Evolutionary conservation across 345 rosid species (phyloP).

Genomic region (Lenwebbia sp.): DNA sequence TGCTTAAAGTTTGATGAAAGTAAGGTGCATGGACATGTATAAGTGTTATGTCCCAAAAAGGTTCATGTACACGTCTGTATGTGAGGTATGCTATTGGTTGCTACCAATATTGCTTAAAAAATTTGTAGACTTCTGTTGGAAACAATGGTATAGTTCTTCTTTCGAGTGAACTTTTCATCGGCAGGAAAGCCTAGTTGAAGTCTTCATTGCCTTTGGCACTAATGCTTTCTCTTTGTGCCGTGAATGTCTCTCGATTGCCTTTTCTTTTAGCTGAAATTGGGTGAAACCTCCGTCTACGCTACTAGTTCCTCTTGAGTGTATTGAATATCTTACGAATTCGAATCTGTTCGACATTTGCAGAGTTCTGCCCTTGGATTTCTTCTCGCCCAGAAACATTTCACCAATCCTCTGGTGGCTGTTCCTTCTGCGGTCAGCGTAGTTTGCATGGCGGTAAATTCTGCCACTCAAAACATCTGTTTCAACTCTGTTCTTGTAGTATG

Average conservation of each 20-base stretch:
- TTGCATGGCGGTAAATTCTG: constrained; percentile 79
- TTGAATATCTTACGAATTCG: neutral
- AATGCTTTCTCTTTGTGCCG: neutral
- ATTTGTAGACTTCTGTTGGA: neutral
- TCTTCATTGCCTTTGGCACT: neutral
- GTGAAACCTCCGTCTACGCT: neutral
- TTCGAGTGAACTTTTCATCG: neutral
- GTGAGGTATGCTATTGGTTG: neutral
- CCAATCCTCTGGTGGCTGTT: constrained; percentile 87
- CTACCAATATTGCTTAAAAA: neutral
- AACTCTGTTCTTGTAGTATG: neutral
- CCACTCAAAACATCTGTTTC: neutral
- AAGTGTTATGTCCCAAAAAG: neutral
- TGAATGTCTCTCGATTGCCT: neutral
- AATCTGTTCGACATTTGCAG: constrained; percentile 18
- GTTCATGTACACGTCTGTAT: neutral
- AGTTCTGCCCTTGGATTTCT: constrained; percentile 96
- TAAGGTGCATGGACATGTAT: neutral
- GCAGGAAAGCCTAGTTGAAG: neutral
- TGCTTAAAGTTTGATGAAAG: neutral
- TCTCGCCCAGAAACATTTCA: constrained; percentile 91
- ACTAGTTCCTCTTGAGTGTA: neutral
- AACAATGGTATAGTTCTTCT: neutral
- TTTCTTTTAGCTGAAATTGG: neutral
- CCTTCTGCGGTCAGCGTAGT: constrained; percentile 99